Evolutionary conservation across 768 basidiomycete genomes (phyloP).

Genomic region (Suillus plorans): DNA sequence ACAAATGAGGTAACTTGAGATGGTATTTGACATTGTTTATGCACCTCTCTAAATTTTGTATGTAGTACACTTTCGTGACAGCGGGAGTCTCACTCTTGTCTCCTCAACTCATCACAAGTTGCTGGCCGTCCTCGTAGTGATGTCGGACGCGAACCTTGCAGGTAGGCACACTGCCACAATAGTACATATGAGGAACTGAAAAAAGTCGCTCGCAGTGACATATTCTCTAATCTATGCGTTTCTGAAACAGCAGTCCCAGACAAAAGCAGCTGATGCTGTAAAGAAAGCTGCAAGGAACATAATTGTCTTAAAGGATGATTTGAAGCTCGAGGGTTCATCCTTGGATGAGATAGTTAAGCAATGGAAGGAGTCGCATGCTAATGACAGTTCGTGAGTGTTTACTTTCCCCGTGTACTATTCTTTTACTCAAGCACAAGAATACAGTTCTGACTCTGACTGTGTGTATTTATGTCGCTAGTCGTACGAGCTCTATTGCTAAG

Average conservation of each 20-base stretch:
- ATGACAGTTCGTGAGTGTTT: constrained; percentile 27
- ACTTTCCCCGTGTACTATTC: not conserved
- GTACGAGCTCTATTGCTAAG: constrained; percentile 8
- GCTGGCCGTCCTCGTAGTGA: constrained; percentile 7
- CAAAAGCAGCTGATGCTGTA: constrained; percentile 69
- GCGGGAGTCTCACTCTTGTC: not conserved
- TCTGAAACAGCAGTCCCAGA: constrained; percentile 61
- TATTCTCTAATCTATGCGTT: constrained; percentile 79
- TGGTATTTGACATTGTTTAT: constrained; percentile 2
- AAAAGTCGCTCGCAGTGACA: constrained; percentile 46
- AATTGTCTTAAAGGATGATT: constrained; percentile 58
- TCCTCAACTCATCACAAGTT: not conserved
- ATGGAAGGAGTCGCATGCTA: constrained; percentile 50
- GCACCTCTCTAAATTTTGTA: constrained; percentile 1
- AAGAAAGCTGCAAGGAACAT: constrained; percentile 70
- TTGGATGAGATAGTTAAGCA: constrained; percentile 65
- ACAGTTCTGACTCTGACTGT: constrained; percentile 22
- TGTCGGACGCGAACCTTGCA: constrained; percentile 51
- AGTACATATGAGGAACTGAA: not conserved
- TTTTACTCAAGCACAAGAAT: constrained; percentile 8
- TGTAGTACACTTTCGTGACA: not conserved
- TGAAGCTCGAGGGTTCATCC: constrained; percentile 46
- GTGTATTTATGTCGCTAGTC: constrained; percentile 13
- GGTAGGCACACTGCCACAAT: constrained; percentile 36
- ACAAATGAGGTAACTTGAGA: not conserved